Evolutionary conservation across 129 eudicot genomes (phyloP), one percentile per base, ranked within the genome.

Genomic region (Kitagawia praeruptora): DNA sequence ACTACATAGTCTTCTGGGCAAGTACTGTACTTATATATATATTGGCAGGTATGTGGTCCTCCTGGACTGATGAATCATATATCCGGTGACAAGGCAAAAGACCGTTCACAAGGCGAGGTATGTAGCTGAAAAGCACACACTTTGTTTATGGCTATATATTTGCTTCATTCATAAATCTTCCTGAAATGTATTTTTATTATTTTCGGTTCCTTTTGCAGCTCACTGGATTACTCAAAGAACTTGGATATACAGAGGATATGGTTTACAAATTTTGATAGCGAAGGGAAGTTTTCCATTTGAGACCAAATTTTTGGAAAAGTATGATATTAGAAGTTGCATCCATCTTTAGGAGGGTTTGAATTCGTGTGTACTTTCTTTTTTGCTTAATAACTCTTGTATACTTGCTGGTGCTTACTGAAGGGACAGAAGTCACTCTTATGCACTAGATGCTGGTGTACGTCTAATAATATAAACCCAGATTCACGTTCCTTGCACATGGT

Each of bases 1-100:
- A 7, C n/a, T 58, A 23, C 8, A 5, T 40, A 58, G 66, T 23
- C 8, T 56, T 56, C 25, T 56, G 3, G 66, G 66, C 3, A 23
- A 56, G 31, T 56, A 56, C 28, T 58, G n/a, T 23, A 8, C 6
- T 58, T 13, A 10, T 61, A 46, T 82, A 46, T 82, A 77, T 51
- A 39, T 81, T 69, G 76, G 41, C 79, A 95, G 99, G 99, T 96
- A 69, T 96, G 99, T 66, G 99, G 99, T 23, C 99, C 99, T 70
- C 99, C 99, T 82, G 99, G 99, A 74, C 85, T 96, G 99, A 92
- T 96, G 98, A 78, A 87, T 41, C 99, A 92, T 71, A 76, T 96
- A 78, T 92, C 99, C 5, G 99, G 99, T 31, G 97, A 88, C 78
- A 96, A 96, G 88, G 92, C 96, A 19, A 87, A 90, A 77, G 91